Evolutionary conservation across 2,329 filamentous ascomycete genomes (phyloP), one percentile per base, ranked within the genome.

Genomic region (Colletotrichum sp.): DNA sequence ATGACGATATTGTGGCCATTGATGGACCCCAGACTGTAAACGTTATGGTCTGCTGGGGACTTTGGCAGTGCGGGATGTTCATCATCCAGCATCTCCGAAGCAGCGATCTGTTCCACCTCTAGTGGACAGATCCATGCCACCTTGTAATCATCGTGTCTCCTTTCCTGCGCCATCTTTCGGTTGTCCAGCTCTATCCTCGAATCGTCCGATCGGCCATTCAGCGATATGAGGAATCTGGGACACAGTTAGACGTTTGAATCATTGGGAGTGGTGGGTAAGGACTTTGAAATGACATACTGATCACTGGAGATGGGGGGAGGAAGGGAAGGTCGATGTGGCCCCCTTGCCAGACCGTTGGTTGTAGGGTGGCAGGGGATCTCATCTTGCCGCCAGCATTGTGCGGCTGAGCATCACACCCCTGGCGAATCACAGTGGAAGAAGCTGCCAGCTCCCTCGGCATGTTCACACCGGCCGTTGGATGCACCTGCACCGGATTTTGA

Each of bases 1-100:
- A 82, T 75, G 2, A 81, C 81, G 26, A 82, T 52, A 1, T 82
- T 80, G 38, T 83, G 81, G 0, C 66, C 21, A 0, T 28, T 26
- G 2, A 83, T 78, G 2, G 68, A 75, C 0, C 81, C 81, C 0
- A 83, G 55, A 1, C 21, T 70, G 24, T 83, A 83, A 1, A 71
- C 36, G n/a, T 82, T 83, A 24, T 18, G 71, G 15, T 83, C 81
- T 8, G 65, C 38, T 36, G 56, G 8, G 7, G 24, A 36, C 16
- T 69, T 55, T 43, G 32, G 56, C 28, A 73, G 13, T 2, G 30
- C 24, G 2, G n/a, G 18, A 34, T 69, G 66, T 43, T 60, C 21
- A 15, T 69, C 52, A 24, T 69, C 66, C 21, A 69, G n/a, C 52
- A 69, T 60, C 15, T 69, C 30, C 30, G 60, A 30, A 3, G 52